Evolutionary conservation across 2,329 filamentous ascomycete species (phyloP), one percentile per base, ranked within the genome.

Genomic region (Ceratocystis lukuohia): DNA sequence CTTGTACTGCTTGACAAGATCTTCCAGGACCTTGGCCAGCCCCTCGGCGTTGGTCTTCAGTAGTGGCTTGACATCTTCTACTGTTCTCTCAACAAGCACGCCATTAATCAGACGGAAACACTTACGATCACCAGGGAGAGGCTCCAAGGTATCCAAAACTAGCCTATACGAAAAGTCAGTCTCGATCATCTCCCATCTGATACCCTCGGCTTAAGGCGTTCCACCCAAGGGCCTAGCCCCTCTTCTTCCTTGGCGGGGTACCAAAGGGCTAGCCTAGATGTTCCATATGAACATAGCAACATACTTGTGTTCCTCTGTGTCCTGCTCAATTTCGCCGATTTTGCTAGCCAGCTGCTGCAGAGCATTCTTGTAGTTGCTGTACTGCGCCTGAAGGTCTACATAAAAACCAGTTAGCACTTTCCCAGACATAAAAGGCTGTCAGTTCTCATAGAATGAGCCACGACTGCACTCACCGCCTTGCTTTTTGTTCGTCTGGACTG

Each of bases 41-140:
- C 94, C 93, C 69, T 97, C 93, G 30, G 91, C 89, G 75, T 99
- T 97, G 22, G 91, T 97, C 78, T 91, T 88, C 69, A 99, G 81
- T 30, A 91, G 89, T 5, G 94, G 94, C 66, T 96, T 81, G 12
- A 99, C 90, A 75, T 97, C 94, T 76, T 91, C 83, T 71, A 99
- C 90, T 17, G 93, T 97, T 71, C 92, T 84, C 79, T 99, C 94
- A 65, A 96, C 90, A 67, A 99, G 80, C 28, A 97, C 92, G 59
- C 94, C 94, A 76, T 99, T 97, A 76, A 99, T 95, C 84, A 99
- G 91, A 71, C 94, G 92, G 78, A 97, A 99, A 78, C 93, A 97
- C 79, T 96, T 99, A 72, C 94, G 89, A 70, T 96, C 88, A 70
- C 81, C 83, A 0, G 89, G 82, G 28, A 97, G 83, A 59, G 92